Evolutionary conservation across 2,329 filamentous ascomycete genomes (phyloP), one percentile per base, ranked within the genome.

Genomic region (Tolypocladium nubicola): DNA sequence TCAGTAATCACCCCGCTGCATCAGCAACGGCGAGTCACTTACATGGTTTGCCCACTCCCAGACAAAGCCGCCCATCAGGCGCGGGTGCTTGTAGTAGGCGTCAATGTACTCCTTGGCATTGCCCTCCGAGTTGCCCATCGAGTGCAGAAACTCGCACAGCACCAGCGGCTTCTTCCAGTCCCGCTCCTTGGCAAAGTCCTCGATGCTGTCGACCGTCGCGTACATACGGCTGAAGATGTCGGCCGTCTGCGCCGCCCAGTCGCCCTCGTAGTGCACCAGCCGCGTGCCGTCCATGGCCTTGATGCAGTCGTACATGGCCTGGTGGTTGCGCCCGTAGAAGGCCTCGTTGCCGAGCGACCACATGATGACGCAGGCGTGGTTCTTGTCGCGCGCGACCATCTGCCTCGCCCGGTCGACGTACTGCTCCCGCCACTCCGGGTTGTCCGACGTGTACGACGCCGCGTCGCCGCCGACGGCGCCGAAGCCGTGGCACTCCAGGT

Each of bases 331-430:
- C 0, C 87, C 87, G 58, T 87, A 88, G 63, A 87, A 89, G 0
- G 85, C 78, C 65, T 89, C 86, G 58, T 89, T 90, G 0, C 87
- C 87, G 0, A 90, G 73, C 21, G 82, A 86, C 87, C 87, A 90
- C 55, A 89, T 80, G 50, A 89, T 80, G 3, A 90, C 73, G 7
- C 77, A 86, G 0, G 85, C 73, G 61, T 88, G 83, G 55, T 89
- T 79, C 61, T 75, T 77, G 60, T 77, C 75, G 13, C 87, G 76
- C 62, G 81, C 75, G 0, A 89, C 82, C 61, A 89, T 74, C 59
- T 88, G 84, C 35, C 76, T 71, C 4, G 83, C 83, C 1, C 87
- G 79, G 65, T 89, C 86, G 2, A 89, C 71, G 61, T 90, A 89
- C 0, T 85, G 83, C 1, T 81, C 77, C 56, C 72, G 71, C 85